Conservation (phyloP, 805 yeast genomes). For the Teunomyces funiuensis region DNA sequence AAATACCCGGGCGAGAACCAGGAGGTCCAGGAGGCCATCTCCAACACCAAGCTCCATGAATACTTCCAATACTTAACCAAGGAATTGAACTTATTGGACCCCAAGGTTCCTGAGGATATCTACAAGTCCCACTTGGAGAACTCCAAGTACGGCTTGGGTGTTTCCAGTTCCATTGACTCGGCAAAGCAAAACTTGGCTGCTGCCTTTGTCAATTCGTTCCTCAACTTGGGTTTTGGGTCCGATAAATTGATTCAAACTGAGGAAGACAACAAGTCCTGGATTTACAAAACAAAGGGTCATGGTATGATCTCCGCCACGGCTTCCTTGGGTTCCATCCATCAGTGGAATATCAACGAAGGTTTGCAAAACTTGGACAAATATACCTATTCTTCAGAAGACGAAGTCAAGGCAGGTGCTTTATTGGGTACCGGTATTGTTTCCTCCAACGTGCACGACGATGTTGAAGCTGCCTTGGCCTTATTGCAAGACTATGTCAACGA, state of each 20-base stretch:
- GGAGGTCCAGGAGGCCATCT: conserved; percentile 79
- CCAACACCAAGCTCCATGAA: conserved; percentile 75
- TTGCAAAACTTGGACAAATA: conserved; percentile 87
- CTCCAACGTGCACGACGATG: conserved; percentile 92
- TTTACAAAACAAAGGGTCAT: conserved; percentile 84
- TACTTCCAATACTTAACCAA: conserved; percentile 77
- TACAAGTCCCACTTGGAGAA: conserved; percentile 88
- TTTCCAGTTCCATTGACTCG: conserved; percentile 65
- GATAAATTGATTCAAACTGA: conserved; percentile 79
- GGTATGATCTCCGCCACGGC: conserved; percentile 95
- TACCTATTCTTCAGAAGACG: conserved; percentile 79
- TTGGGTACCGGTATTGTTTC: conserved; percentile 93
- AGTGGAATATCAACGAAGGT: conserved; percentile 91
- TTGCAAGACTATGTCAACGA: conserved; percentile 79
- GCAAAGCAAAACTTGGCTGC: conserved; percentile 95
- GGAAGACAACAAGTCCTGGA: conserved; percentile 75
- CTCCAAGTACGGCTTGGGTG: conserved; percentile 55
- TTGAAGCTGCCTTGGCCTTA: conserved; percentile 86
- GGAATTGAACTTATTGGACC: conserved; percentile 84
- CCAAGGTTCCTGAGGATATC: conserved; percentile 93
- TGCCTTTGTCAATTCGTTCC: conserved; percentile 88
- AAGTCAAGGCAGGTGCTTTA: conserved; percentile 93
- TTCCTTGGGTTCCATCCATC: conserved; percentile 81
- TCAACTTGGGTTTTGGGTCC: conserved; percentile 86
- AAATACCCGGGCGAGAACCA: conserved; percentile 58